Evolutionary conservation across 1,139 yeast species (phyloP).

Genomic region (Petasospora fabianii): DNA sequence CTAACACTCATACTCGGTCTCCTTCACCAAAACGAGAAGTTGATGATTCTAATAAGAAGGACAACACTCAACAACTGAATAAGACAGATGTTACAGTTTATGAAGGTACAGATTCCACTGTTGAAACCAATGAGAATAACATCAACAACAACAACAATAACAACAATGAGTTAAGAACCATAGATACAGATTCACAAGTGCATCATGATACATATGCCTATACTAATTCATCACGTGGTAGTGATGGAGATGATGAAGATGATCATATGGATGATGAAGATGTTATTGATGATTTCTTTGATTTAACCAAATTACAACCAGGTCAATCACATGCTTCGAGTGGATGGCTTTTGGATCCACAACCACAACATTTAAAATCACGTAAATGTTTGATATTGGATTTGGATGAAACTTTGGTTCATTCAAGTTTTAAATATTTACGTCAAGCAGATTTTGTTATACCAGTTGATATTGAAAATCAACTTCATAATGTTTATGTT

Average conservation of each 20-base stretch:
- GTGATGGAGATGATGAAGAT: constrained; percentile 18
- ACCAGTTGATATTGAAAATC: constrained; percentile 87
- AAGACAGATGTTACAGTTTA: constrained; percentile 25
- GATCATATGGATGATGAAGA: constrained; percentile 22
- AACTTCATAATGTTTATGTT: constrained; percentile 90
- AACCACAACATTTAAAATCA: constrained; percentile 39
- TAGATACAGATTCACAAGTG: constrained; percentile 5
- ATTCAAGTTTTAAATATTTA: constrained; percentile 87
- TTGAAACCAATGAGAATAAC: constrained; percentile 18
- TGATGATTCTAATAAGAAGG: neutral
- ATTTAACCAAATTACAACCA: constrained; percentile 60
- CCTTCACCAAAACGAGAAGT: neutral
- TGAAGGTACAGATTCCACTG: constrained; percentile 26
- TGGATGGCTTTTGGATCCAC: constrained; percentile 64
- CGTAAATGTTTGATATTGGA: constrained; percentile 89
- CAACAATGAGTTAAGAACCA: constrained; percentile 7
- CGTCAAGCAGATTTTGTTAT: constrained; percentile 94
- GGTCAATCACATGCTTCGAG: constrained; percentile 62
- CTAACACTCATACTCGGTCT: neutral
- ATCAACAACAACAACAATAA: constrained; percentile 1
- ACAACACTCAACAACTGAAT: constrained; percentile 2
- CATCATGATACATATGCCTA: constrained; percentile 1
- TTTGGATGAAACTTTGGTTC: constrained; percentile 94
- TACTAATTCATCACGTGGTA: constrained; percentile 8
- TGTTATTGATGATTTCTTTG: constrained; percentile 33